A percentile compares a stretch with the other conserved stretches of the same genome.
These are phyloP conservation scores for Aspergillus ostianus DNA, from an alignment of 495 filamentous ascomycete species.

Conservation along the genomic window DNA sequence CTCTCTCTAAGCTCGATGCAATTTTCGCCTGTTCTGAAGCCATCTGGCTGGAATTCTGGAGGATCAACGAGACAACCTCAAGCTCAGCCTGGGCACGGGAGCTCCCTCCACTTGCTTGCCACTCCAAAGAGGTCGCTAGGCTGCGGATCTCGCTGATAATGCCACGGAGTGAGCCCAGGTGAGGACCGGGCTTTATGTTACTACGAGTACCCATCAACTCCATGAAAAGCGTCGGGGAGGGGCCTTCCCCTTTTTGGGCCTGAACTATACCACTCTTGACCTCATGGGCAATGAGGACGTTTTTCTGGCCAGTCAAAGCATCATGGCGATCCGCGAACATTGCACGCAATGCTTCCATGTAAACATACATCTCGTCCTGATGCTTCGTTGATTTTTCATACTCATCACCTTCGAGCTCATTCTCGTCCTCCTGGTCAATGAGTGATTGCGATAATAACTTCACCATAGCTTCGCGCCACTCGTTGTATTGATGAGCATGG, in stretches of 20 bases:
- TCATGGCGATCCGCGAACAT: slow-evolving; percentile 77
- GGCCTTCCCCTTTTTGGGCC: slow-evolving; percentile 63
- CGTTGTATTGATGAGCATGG: slow-evolving; percentile 65
- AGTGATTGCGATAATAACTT: slow-evolving; percentile 69
- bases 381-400: slow-evolving; percentile 82
- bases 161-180: slow-evolving; percentile 63
- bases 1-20: slow-evolving; percentile 59
- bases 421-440: slow-evolving; percentile 73
- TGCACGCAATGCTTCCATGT: slow-evolving; percentile 71
- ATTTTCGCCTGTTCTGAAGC: slow-evolving; percentile 64
- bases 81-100: slow-evolving; percentile 63
- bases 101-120: slow-evolving; percentile 58
- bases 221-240: slow-evolving; percentile 67
- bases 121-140: slow-evolving; percentile 59
- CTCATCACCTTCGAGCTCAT: slow-evolving; percentile 80
- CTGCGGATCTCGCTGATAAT: slow-evolving; percentile 67
- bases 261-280: slow-evolving; percentile 54
- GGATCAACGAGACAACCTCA: slow-evolving; percentile 53
- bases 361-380: slow-evolving; percentile 83
- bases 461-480: slow-evolving; percentile 71
- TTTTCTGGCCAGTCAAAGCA: slow-evolving; percentile 69
- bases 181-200: slow-evolving; percentile 53
- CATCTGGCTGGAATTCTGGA: slow-evolving; percentile 60
- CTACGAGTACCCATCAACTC: slow-evolving; percentile 58
- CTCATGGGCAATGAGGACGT: slow-evolving; percentile 79